Evolutionary conservation across 805 yeast genomes (phyloP).

Genomic region (Zygoascus ofunaensis): DNA sequence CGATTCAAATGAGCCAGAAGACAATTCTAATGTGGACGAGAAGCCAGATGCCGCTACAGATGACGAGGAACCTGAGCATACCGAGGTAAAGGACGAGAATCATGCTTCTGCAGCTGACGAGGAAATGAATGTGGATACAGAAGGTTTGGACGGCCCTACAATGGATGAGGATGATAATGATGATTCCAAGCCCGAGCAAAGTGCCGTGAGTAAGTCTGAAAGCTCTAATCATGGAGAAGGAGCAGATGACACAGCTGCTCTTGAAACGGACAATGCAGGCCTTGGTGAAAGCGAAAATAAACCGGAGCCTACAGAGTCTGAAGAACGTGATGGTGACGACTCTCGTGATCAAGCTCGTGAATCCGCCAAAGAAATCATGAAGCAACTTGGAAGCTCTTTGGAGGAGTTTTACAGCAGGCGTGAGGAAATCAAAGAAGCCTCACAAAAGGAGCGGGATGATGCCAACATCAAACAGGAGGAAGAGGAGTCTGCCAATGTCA

Average conservation of each 20-base stretch:
- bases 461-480: slow-evolving; percentile 28
- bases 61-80: slow-evolving; percentile 13
- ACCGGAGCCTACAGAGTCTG: slow-evolving; percentile 35
- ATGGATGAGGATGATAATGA: slow-evolving; percentile 55
- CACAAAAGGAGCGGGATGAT: slow-evolving; percentile 35
- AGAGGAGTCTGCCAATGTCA: slow-evolving; percentile 31
- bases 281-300: slow-evolving; percentile 50
- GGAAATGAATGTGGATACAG: slow-evolving; percentile 41
- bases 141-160: slow-evolving; percentile 59
- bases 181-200: slow-evolving; percentile 29
- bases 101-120: slow-evolving; percentile 24
- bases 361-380: slow-evolving; percentile 49
- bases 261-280: slow-evolving; percentile 70
- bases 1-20: slow-evolving; percentile 22
- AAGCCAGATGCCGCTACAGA: slow-evolving; percentile 20
- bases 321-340: slow-evolving; percentile 52
- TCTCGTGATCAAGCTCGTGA: slow-evolving; percentile 40
- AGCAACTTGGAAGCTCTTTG: slow-evolving; percentile 83
- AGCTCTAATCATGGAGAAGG: slow-evolving; percentile 45
- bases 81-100: slow-evolving; percentile 11
- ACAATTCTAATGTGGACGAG: slow-evolving; percentile 26
- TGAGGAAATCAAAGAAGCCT: slow-evolving; percentile 73
- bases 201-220: slow-evolving; percentile 23
- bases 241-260: slow-evolving; percentile 60
- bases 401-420: slow-evolving; percentile 87